phyloP scores from a whole-genome alignment of 2,329 filamentous ascomycete species.

The Taxawa tesnikishii region DNA sequence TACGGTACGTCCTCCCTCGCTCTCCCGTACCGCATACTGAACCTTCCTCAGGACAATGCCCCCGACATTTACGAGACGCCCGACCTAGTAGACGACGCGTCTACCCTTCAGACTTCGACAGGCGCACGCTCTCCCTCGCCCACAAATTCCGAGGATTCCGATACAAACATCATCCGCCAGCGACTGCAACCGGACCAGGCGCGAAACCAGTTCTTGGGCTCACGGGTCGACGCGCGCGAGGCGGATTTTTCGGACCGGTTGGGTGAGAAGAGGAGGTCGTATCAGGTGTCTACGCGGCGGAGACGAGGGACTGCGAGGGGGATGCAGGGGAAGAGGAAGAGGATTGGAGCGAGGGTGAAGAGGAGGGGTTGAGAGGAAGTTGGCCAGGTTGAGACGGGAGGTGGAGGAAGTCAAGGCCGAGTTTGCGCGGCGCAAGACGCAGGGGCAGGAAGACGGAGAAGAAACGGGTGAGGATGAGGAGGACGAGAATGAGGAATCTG shows the following conservation, averaged over 20 bases:
- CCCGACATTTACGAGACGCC: constrained; percentile 96
- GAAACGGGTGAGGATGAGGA: constrained; percentile 29
- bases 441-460: constrained; percentile 25
- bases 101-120: constrained; percentile 46
- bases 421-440: constrained; percentile 33
- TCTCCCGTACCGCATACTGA: background rate
- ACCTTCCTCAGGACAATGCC: constrained; percentile 30
- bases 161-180: constrained; percentile 59
- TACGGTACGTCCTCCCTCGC: background rate
- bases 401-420: constrained; percentile 53
- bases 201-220: constrained; percentile 63
- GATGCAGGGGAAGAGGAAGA: constrained; percentile 39
- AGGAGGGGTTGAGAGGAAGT: constrained; percentile 66
- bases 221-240: constrained; percentile 61
- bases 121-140: constrained; percentile 5
- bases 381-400: constrained; percentile 73
- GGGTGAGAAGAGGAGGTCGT: constrained; percentile 69
- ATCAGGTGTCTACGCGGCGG: constrained; percentile 60
- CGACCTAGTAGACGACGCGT: constrained; percentile 79
- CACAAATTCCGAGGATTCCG: constrained; percentile 31
- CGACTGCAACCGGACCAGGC: constrained; percentile 68
- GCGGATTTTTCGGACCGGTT: constrained; percentile 88
- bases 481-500: constrained; percentile 19
- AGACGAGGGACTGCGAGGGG: constrained; percentile 48
- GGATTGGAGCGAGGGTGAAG: constrained; percentile 69